Evolutionary conservation across 352 stramenopile species (phyloP).

Genomic region (Blastocystis sp.): DNA sequence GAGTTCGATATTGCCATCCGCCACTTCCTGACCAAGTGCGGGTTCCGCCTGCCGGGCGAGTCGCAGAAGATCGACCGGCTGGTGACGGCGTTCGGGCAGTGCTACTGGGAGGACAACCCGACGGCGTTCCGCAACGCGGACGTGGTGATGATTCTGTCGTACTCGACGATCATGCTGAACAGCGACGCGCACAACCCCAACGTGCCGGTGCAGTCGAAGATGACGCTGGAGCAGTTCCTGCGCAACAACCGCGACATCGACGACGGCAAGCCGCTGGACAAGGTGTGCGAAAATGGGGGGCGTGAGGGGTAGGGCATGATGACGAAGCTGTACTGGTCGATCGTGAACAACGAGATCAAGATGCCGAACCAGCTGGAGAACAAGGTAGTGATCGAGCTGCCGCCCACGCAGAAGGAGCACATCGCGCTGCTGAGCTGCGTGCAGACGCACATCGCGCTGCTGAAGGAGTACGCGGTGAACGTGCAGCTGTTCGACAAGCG

Average conservation of each 20-base stretch:
- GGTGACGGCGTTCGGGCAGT: slow-evolving; percentile 92
- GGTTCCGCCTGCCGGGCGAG: slow-evolving; percentile 90
- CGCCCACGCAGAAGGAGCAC: slow-evolving; percentile 11
- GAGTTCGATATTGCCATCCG: slow-evolving; percentile 90
- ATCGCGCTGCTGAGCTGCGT: neutral
- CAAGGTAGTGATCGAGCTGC: slow-evolving; percentile 5
- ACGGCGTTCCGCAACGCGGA: slow-evolving; percentile 79
- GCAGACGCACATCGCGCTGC: slow-evolving; percentile 23
- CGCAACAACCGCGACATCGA: slow-evolving; percentile 93
- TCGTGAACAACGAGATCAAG: slow-evolving; percentile 61
- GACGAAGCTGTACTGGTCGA: slow-evolving; percentile 45
- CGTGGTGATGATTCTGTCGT: slow-evolving; percentile 84
- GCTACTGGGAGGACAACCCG: slow-evolving; percentile 92
- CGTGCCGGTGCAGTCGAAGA: slow-evolving; percentile 81
- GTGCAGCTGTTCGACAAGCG: neutral
- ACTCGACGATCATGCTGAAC: slow-evolving; percentile 98
- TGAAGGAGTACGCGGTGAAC: slow-evolving; percentile 16
- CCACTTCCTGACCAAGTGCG: slow-evolving; percentile 92
- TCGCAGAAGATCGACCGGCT: slow-evolving; percentile 96
- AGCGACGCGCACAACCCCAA: slow-evolving; percentile 91
- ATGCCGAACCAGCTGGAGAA: slow-evolving; percentile 38
- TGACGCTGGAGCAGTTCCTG: slow-evolving; percentile 91
- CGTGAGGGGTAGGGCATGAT: slow-evolving; percentile 11
- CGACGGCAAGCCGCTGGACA: slow-evolving; percentile 84
- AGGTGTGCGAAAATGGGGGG: neutral